A percentile compares a stretch with the other conserved stretches of the same genome.
Evolutionary conservation across 139 green algal genomes (phyloP).

Genomic region (Micromonas commoda): DNA sequence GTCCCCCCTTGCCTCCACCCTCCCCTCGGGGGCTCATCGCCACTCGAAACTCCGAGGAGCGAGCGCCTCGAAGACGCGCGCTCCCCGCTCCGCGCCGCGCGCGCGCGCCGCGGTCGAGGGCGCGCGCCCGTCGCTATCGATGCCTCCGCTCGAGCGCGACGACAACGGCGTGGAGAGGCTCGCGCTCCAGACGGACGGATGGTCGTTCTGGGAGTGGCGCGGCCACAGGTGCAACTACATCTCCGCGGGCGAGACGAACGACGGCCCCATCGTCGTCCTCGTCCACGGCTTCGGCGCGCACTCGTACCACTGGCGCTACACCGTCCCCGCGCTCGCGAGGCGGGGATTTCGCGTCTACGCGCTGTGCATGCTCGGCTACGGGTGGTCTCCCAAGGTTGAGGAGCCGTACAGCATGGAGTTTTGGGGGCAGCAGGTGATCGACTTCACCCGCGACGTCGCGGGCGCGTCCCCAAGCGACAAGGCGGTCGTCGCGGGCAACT

Average conservation of each 20-base stretch:
- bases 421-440: constrained; percentile 31
- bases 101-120: neutral
- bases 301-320: constrained; percentile 34
- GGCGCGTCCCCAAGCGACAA: constrained; percentile 10
- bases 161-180: constrained; percentile 15
- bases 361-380: constrained; percentile 35
- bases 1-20: too few relatives aligned
- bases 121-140: neutral
- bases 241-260: constrained; percentile 15
- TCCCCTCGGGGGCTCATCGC: too few relatives aligned
- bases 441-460: constrained; percentile 32
- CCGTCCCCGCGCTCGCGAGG: constrained; percentile 23
- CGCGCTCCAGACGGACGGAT: neutral
- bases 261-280: constrained; percentile 32
- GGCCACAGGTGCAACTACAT: constrained; percentile 27
- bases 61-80: too few relatives aligned
- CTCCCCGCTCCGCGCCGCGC: neutral
- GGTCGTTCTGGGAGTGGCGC: constrained; percentile 3
- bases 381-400: constrained; percentile 30
- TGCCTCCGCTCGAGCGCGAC: constrained; percentile 10
- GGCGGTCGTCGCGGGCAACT: constrained; percentile 32
- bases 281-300: constrained; percentile 40
- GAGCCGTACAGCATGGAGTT: constrained; percentile 27
- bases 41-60: too few relatives aligned
- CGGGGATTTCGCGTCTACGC: constrained; percentile 31